Base-by-base conservation (phyloP, 768 basidiomycete genomes). In the Plicaturopsis crispa region DNA sequence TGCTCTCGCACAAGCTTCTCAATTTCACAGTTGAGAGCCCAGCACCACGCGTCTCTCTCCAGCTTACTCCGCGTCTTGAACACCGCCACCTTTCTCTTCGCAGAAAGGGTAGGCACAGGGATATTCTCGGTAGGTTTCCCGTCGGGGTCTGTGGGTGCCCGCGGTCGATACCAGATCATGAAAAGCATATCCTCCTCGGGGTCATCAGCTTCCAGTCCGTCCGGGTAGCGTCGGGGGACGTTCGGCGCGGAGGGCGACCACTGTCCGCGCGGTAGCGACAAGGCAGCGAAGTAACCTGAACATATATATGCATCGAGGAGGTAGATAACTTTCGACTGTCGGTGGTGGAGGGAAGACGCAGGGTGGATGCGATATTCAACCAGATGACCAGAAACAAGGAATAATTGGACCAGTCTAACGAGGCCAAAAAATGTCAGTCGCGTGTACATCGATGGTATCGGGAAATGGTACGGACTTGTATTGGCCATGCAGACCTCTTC, bases 41-140 rank as follows among this genome's bases (percentile, higher is more conserved):
- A 96, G 49, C 90, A 90, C 93, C 93, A 97, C 20, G 82, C 72
- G 57, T 98, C 92, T 20, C 93, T 67, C 59, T 98, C 94, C 24
- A 97, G 65, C 61, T 80, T 79, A 52, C 78, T 90, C 53, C 91
- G 69, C 36, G 84, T 79, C 44, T 78, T 72, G 48, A 84, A 82
- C 2, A 91, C 70, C 12, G 72, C 49, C 39, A 79, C 48, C 54
- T 81, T 80, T 43, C 75, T 63, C 49, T 78, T 79, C 42, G 65
- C 68, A 32, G 69, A 78, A 38, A 80, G 60, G 18, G 62, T 53
- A 22, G 73, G 87, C 23, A 78, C 47, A 20, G 60, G 50, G 52
- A 18, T 51, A 45, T 31, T 11, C 23, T 35, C 22, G 6, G 13
- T 36, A 28, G 13, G 36, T 40, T 21, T 42, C 42, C 48, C 4